A percentile compares a stretch with the other conserved stretches of the same genome.
Evolutionary conservation across 2,329 filamentous ascomycete genomes (phyloP).

Genomic region (Pseudogymnoascus sp.): DNA sequence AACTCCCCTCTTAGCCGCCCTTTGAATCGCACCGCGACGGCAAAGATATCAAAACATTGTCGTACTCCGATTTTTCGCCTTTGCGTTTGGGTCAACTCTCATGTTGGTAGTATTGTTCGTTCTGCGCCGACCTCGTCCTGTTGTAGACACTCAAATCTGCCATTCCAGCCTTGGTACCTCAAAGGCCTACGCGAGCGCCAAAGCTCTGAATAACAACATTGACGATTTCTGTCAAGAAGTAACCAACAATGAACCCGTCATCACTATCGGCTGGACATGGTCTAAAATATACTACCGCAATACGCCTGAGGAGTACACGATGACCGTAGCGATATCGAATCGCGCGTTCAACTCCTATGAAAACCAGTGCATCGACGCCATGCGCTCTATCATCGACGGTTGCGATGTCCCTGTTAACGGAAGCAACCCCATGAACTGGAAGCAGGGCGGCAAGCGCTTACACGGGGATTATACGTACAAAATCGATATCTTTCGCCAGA

Average conservation of each 20-base stretch:
- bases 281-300: not conserved
- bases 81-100: constrained; percentile 14
- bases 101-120: constrained; percentile 3
- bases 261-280: not conserved
- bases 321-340: not conserved
- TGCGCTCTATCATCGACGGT: not conserved
- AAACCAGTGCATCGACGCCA: not conserved
- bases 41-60: constrained; percentile 15
- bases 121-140: not conserved
- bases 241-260: not conserved
- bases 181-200: constrained; percentile 5
- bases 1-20: constrained; percentile 13
- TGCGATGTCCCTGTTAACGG: too few species aligned
- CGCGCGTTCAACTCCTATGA: not conserved
- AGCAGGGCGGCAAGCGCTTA: constrained; percentile 24
- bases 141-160: constrained; percentile 11
- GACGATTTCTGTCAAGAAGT: constrained; percentile 10
- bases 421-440: constrained; percentile 30
- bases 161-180: constrained; percentile 11
- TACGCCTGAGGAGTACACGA: not conserved
- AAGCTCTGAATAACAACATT: constrained; percentile 12
- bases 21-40: constrained; percentile 12
- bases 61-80: constrained; percentile 12
- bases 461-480: constrained; percentile 24
- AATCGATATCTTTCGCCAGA: constrained; percentile 18